Conservation (phyloP, 257 asterid species). For the Fraxinus quadrangulata region DNA sequence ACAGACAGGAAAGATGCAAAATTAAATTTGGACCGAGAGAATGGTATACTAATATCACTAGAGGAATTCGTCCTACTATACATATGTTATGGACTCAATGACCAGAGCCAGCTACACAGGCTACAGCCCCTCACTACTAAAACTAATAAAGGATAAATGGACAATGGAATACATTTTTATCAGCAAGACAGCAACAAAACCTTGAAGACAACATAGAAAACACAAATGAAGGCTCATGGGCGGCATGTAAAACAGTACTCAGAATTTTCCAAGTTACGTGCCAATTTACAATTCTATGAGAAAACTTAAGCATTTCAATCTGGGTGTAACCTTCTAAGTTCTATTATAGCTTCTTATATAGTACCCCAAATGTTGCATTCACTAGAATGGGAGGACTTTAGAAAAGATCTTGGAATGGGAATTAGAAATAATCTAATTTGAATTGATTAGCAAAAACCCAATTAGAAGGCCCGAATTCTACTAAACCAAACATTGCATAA, state of each 20-base stretch:
- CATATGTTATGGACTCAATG: not conserved
- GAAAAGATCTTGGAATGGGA: not conserved
- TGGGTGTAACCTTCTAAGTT: not conserved
- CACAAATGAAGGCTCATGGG: conserved; percentile 2
- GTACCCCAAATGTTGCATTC: not conserved
- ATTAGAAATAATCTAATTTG: not conserved
- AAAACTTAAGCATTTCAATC: not conserved
- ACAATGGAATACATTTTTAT: not conserved
- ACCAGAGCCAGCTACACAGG: not conserved
- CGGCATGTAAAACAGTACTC: not conserved
- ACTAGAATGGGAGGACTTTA: not conserved
- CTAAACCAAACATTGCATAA: not conserved
- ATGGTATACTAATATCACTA: not conserved
- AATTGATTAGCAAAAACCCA: not conserved
- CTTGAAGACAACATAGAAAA: conserved; percentile 12
- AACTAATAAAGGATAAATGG: not conserved
- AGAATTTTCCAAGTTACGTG: not conserved
- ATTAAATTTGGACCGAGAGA: not conserved
- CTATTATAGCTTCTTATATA: not conserved
- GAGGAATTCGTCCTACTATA: not conserved
- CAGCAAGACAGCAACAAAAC: not conserved
- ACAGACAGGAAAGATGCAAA: not conserved
- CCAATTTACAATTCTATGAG: not conserved
- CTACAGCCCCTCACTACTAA: not conserved
- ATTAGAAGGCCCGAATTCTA: not conserved